phyloP scores from a whole-genome alignment of 2,329 filamentous ascomycete genomes.

The Plenodomus lindquistii region DNA sequence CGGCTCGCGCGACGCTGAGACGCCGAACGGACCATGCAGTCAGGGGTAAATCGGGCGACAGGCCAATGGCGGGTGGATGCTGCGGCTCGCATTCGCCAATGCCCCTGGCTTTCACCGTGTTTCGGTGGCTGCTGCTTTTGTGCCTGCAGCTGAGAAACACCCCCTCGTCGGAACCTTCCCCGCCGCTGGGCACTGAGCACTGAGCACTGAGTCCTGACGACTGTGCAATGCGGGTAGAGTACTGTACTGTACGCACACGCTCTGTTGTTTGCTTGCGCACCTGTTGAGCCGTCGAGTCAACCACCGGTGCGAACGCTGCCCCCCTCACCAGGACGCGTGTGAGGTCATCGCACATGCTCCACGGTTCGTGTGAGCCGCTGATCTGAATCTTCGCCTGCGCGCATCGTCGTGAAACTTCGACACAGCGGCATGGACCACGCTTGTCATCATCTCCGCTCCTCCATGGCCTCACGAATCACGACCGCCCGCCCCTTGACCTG shows the following conservation, averaged over 20 bases:
- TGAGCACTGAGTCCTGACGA: no score
- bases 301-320: not conserved
- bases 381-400: conserved; percentile 5
- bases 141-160: conserved; percentile 29
- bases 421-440: conserved; percentile 22
- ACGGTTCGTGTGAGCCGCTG: conserved; percentile 4
- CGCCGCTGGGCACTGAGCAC: no score
- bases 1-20: conserved; percentile 22
- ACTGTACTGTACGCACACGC: no score
- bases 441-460: conserved; percentile 28
- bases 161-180: conserved; percentile 13
- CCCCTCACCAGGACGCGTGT: conserved; percentile 1
- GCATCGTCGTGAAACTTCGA: conserved; percentile 20
- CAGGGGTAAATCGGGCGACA: conserved; percentile 26
- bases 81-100: conserved; percentile 13
- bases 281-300: not conserved
- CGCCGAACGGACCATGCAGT: conserved; percentile 13
- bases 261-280: no score
- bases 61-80: conserved; percentile 17
- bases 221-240: no score
- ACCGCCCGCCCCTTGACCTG: conserved; percentile 16
- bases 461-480: conserved; percentile 27
- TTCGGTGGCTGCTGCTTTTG: conserved; percentile 10
- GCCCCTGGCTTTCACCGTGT: conserved; percentile 19
- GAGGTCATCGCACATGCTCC: not conserved